phyloP scores from a whole-genome alignment of 2,329 filamentous ascomycete genomes.

The Colletotrichum viniferum region DNA sequence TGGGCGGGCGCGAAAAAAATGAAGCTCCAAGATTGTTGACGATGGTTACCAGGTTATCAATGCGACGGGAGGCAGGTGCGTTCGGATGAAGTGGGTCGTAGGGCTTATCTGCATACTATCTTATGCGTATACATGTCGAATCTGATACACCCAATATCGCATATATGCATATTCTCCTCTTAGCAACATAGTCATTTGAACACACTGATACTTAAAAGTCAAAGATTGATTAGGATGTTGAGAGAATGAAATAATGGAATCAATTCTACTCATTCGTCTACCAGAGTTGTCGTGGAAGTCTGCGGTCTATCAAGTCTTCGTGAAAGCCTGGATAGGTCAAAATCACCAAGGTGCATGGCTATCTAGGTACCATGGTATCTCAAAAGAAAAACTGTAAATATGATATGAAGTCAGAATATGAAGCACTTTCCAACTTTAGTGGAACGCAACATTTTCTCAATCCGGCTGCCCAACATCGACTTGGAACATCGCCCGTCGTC shows the following conservation, averaged over 20 bases:
- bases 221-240: rapidly evolving
- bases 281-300: rapidly evolving
- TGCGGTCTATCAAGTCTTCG: neutral
- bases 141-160: rapidly evolving
- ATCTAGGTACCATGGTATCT: neutral
- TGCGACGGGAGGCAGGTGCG: neutral
- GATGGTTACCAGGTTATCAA: neutral
- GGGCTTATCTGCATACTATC: rapidly evolving
- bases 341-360: neutral
- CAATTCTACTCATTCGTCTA: rapidly evolving
- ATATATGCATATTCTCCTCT: neutral
- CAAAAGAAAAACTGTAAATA: neutral
- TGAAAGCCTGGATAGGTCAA: neutral
- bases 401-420: neutral
- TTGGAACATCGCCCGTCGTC: neutral
- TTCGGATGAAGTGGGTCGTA: neutral
- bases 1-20: neutral
- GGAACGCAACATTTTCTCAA: neutral
- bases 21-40: neutral
- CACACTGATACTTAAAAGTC: rapidly evolving
- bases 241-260: rapidly evolving
- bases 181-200: neutral
- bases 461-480: neutral
- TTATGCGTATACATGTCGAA: rapidly evolving
- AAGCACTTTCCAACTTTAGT: rapidly evolving